phyloP scores from a whole-genome alignment of 2,329 filamentous ascomycete genomes.

The Zymoseptoria crescenta region DNA sequence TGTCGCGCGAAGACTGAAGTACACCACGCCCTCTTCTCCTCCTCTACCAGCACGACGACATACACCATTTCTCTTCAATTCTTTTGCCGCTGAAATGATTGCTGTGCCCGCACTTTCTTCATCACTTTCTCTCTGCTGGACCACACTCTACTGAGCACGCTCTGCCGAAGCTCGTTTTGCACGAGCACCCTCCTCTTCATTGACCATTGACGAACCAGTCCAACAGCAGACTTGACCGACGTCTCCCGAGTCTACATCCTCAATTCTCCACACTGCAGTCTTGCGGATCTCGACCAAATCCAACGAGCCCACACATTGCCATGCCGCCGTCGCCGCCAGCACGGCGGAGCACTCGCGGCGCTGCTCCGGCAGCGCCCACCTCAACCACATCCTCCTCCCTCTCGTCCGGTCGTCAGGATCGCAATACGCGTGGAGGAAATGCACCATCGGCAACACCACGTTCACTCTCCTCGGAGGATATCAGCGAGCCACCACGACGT shows the following conservation, averaged over 20 bases:
- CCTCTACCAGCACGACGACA: neutral
- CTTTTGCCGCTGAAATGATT: neutral
- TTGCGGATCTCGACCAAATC: neutral
- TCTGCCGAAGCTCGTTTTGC: neutral
- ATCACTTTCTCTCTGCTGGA: neutral
- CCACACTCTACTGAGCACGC: constrained; percentile 4
- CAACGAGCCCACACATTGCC: neutral
- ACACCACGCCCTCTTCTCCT: neutral
- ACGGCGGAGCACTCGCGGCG: constrained; percentile 77
- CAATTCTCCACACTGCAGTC: neutral
- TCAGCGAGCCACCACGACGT: constrained; percentile 58
- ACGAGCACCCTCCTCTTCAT: neutral
- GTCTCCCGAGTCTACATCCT: neutral
- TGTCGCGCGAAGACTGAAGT: neutral
- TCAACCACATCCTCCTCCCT: constrained; percentile 65
- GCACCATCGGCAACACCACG: constrained; percentile 65
- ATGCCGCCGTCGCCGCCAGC: constrained; percentile 25
- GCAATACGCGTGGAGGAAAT: constrained; percentile 63
- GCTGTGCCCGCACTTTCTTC: neutral
- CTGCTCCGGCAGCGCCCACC: constrained; percentile 51
- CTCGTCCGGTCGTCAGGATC: constrained; percentile 67
- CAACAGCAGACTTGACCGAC: neutral
- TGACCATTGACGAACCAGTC: neutral
- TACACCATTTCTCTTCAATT: neutral
- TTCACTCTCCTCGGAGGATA: constrained; percentile 62